These are phyloP conservation scores for Symbiodinium natans DNA, from an alignment of 73 alveolate genomes.

Conservation along the genomic window DNA sequence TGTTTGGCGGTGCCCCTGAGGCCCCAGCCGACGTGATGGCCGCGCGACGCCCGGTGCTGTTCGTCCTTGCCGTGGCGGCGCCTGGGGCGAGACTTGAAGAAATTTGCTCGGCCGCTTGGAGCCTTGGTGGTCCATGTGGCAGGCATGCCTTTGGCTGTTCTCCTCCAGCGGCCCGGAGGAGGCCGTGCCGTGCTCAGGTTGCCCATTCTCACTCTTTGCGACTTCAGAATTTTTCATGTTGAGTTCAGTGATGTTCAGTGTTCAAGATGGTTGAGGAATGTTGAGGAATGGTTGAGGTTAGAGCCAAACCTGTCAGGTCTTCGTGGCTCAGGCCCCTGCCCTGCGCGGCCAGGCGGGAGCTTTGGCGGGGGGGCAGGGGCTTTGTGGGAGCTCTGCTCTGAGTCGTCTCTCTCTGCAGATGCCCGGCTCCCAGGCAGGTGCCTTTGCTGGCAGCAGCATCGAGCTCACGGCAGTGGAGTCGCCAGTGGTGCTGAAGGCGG, in stretches of 20 bases:
- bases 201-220: background rate
- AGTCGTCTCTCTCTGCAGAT: background rate
- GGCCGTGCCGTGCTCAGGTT: background rate
- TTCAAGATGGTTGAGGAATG: no score
- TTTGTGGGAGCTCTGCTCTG: no score
- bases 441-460: conserved; percentile 11
- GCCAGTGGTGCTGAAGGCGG: conserved; percentile 12
- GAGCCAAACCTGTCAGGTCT: conserved; percentile 43
- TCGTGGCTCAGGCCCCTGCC: conserved; percentile 66
- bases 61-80: conserved; percentile 4
- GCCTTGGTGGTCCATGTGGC: background rate
- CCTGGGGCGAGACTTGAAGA: no score
- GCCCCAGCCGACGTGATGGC: background rate
- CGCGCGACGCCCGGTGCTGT: background rate
- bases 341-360: conserved; percentile 90
- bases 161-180: background rate
- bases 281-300: no score
- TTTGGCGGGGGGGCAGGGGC: no score
- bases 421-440: background rate
- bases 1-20: no score
- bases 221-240: no score
- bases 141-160: background rate
- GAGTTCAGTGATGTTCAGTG: no score
- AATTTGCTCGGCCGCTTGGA: background rate
- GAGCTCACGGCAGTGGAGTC: background rate